These are phyloP conservation scores for Pseudozyma hubeiensis DNA, from an alignment of 1,284 basidiomycete genomes.

Conservation along the genomic window DNA sequence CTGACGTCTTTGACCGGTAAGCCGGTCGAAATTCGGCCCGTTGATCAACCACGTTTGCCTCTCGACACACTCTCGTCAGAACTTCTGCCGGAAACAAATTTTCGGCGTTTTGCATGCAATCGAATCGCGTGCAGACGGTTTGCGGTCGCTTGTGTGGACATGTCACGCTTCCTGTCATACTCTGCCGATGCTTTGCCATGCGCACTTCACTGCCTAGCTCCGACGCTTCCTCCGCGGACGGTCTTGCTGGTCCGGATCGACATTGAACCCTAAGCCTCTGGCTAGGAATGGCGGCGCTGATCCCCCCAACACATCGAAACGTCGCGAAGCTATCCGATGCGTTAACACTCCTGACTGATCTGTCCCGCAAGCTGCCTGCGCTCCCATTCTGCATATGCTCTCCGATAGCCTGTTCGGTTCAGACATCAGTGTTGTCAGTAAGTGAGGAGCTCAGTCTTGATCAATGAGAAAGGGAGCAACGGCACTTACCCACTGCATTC, in stretches of 20 bases:
- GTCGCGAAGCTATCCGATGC: neutral
- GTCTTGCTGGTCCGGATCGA: too few species aligned
- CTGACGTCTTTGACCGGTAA: neutral
- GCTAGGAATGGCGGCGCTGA: too few species aligned
- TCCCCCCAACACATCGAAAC: neutral
- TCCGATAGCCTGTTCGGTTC: conserved; percentile 26
- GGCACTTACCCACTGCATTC: conserved; percentile 40
- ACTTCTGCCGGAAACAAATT: too few species aligned
- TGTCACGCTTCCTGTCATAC: conserved; percentile 22
- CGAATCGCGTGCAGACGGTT: too few species aligned
- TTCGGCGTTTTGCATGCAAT: too few species aligned
- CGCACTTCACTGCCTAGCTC: conserved; percentile 6
- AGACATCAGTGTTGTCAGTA: conserved; percentile 1
- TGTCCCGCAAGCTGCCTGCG: conserved; percentile 3
- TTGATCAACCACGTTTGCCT: neutral
- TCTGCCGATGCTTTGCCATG: conserved; percentile 4
- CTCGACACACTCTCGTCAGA: too few species aligned
- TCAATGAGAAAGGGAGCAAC: neutral
- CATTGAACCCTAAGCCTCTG: too few species aligned
- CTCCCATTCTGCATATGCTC: conserved; percentile 31
- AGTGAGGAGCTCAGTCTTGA: neutral
- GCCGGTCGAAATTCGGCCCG: conserved; percentile 10
- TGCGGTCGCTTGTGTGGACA: neutral
- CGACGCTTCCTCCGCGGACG: conserved; percentile 15
- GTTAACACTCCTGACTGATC: neutral